Evolutionary conservation across 2,329 filamentous ascomycete genomes (phyloP).

Genomic region (Pseudocercospora macadamiae): DNA sequence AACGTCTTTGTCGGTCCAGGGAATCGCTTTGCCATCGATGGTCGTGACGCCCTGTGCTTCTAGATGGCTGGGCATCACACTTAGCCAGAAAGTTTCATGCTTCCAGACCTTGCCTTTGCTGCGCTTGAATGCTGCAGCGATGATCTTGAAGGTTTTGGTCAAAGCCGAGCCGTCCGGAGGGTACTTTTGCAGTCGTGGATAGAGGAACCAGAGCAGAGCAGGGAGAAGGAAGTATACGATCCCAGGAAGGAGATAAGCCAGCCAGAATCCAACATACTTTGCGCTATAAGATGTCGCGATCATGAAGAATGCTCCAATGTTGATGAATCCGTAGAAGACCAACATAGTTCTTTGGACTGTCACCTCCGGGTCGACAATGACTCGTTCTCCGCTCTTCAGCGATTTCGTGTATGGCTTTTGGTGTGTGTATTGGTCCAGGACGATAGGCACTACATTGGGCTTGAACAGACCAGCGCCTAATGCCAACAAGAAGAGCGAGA

Average conservation of each 20-base stretch:
- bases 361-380: conserved; percentile 51
- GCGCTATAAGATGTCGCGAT: conserved; percentile 71
- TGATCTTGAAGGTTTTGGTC: conserved; percentile 29
- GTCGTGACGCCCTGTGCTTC: conserved; percentile 23
- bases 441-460: conserved; percentile 65
- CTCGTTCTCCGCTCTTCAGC: conserved; percentile 45
- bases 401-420: conserved; percentile 43
- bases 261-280: conserved; percentile 65
- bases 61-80: conserved; percentile 29
- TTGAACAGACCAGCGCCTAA: conserved; percentile 78
- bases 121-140: conserved; percentile 24
- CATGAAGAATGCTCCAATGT: conserved; percentile 69
- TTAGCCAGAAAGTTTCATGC: conserved; percentile 27
- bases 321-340: conserved; percentile 74
- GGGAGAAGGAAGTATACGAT: conserved; percentile 60
- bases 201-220: conserved; percentile 31
- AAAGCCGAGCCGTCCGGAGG: conserved; percentile 30
- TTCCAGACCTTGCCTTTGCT: conserved; percentile 31
- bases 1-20: conserved; percentile 70
- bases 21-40: conserved; percentile 22
- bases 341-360: conserved; percentile 53
- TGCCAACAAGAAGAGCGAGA: conserved; percentile 56
- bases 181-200: conserved; percentile 27
- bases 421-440: conserved; percentile 50
- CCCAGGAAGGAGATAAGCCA: conserved; percentile 63